Evolutionary conservation across 2,329 filamentous ascomycete species (phyloP).

Genomic region (Pochonia chlamydosporia): DNA sequence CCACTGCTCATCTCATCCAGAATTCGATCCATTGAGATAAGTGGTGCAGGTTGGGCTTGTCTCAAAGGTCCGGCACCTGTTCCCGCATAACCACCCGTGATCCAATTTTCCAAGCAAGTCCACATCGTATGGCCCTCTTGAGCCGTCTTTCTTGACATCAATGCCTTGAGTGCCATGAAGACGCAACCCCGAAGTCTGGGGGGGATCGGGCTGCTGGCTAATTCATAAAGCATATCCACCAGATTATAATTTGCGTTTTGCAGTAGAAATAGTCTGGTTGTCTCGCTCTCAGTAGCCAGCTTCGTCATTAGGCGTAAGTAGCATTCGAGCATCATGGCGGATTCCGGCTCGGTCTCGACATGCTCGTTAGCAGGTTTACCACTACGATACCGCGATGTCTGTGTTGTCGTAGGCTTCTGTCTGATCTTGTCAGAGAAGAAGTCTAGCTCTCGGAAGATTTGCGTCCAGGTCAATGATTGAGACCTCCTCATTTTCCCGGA

Average conservation of each 20-base stretch:
- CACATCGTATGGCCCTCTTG: conserved; percentile 70
- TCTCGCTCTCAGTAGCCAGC: conserved; percentile 67
- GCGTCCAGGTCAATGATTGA: conserved; percentile 83
- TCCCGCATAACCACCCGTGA: conserved; percentile 53
- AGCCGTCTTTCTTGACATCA: conserved; percentile 69
- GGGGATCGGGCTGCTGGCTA: conserved; percentile 72
- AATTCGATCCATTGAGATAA: conserved; percentile 54
- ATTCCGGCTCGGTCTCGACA: conserved; percentile 82
- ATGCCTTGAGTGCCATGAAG: conserved; percentile 69
- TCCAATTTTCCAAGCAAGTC: conserved; percentile 73
- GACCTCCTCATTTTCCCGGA: conserved; percentile 75
- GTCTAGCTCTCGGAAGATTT: conserved; percentile 85
- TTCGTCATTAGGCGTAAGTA: conserved; percentile 86
- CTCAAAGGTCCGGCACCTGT: conserved; percentile 26
- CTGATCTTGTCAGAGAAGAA: conserved; percentile 77
- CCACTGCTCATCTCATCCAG: conserved; percentile 69
- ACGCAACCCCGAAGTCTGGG: conserved; percentile 75
- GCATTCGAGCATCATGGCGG: conserved; percentile 92
- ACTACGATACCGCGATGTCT: conserved; percentile 40
- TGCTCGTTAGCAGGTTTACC: conserved; percentile 59
- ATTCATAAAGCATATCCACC: conserved; percentile 67
- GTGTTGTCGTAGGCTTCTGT: conserved; percentile 54
- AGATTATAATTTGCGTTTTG: conserved; percentile 60
- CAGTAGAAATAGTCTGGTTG: conserved; percentile 69
- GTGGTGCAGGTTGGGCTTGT: conserved; percentile 26